Evolutionary conservation across 2,329 filamentous ascomycete genomes (phyloP), one percentile per base, ranked within the genome.

Genomic region (Oidium heveae): DNA sequence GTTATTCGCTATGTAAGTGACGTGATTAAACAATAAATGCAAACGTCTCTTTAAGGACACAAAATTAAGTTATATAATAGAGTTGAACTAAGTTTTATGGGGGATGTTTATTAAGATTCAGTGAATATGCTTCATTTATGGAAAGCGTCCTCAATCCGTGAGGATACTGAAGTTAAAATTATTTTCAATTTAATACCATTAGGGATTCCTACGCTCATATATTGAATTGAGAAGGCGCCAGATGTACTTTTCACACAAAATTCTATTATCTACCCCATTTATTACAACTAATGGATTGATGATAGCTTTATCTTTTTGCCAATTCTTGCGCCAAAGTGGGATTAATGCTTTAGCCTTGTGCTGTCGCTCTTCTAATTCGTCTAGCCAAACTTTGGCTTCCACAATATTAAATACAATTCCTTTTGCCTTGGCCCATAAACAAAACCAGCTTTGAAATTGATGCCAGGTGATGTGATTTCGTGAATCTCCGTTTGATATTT

Each of bases 241-340:
- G 16, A 39, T 39, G 16, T 39, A 39, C 10, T 39, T n/a, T 39
- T n/a, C 16, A n/a, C 36, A 4, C 36, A 39, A 39, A 39, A 39
- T n/a, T 9, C 12, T 10, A 4, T 39, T 13, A 39, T 39, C 9
- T 13, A 4, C 36, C 36, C 16, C 36, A 39, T 39, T 39, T 39
- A 13, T 9, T 39, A 13, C 36, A 39, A 10, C 36, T 39, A n/a
- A 39, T 13, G 3, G 12, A 4, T 39, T n/a, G 16, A n/a, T 10
- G 3, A 39, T 10, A n/a, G 12, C 36, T 13, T 13, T 4, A 39
- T 13, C 33, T 12, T 2, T 50, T n/a, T 51, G 28, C 47, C 15
- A 73, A 4, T 64, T 66, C 53, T 65, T 63, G 59, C 69, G 70
- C 74, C 74, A 77, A 36, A 73, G 62, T 5, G 69, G 70, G 33